Evolutionary conservation across 164 flowering plant species (phyloP), one percentile per base, ranked within the genome.

Genomic region (Protea cynaroides): DNA sequence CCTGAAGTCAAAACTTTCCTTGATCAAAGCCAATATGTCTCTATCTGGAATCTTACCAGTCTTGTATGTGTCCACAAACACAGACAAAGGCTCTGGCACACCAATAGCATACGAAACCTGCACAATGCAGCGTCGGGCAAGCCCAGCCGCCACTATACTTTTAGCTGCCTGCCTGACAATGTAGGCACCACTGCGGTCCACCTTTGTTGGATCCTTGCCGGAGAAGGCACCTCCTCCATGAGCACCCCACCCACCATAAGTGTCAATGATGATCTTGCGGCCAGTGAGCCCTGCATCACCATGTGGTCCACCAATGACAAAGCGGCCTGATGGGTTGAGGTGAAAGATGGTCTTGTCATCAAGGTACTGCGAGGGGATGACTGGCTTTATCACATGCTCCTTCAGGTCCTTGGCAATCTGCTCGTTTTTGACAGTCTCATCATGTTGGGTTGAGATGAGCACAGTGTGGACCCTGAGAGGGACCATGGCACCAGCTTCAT

Each of bases 201-300:
- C 89, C 82, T 85, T 83, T 2, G 84, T 81, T 10, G 88, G 86
- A 44, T 84, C 88, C 73, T 82, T 82, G 22, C 86, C 88, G 1
- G 88, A 84, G 80, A 84, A 82, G 14, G 88, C 88, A 72, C 88
- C 86, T 21, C 84, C 86, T 58, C 88, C 88, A n/a, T 80, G 88
- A 55, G 86, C 88, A 54, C 86, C 84, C 86, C 88, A 80, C 9
- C 86, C 86, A 69, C 86, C 86, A 38, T 80, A 82, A 17, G 86
- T 83, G 67, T 83, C 87, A 55, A 83, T 82, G 47, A 86, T 86
- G 61, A 86, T 86, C 73, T 86, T 86, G 58, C 88, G 64, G 40
- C 90, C 88, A 18, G 88, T 86, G 44, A 84, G 86, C 10, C 88
- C 90, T 1, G 90, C 90, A 75, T 86, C 90, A 11, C 88, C 90